Evolutionary conservation across 2,329 filamentous ascomycete species (phyloP).

Genomic region (Talaromyces sp.): DNA sequence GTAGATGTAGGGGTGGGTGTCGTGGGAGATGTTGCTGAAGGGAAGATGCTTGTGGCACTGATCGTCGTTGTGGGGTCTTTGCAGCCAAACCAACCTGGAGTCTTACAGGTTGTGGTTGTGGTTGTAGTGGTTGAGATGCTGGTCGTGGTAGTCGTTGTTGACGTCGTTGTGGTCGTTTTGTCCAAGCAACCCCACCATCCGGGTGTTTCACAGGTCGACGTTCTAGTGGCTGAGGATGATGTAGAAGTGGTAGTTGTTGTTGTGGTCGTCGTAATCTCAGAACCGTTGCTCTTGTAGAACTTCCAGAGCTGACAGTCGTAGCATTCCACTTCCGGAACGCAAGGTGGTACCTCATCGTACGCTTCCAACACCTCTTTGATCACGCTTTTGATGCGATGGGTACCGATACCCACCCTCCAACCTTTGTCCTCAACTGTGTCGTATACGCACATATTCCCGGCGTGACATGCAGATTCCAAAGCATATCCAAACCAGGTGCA

Average conservation of each 20-base stretch:
- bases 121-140: conserved; percentile 32
- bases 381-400: conserved; percentile 83
- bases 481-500: conserved; percentile 93
- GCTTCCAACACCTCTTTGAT: conserved; percentile 82
- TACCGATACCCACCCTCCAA: conserved; percentile 87
- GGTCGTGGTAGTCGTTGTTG: conserved; percentile 33
- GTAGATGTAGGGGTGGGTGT: conserved; percentile 28
- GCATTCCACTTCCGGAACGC: conserved; percentile 72
- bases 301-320: conserved; percentile 92
- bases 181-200: conserved; percentile 77
- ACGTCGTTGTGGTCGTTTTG: conserved; percentile 34
- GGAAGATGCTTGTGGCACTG: conserved; percentile 26
- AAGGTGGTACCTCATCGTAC: conserved; percentile 77
- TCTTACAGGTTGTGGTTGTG: conserved; percentile 39
- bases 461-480: conserved; percentile 88
- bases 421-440: conserved; percentile 89
- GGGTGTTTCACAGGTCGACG: conserved; percentile 83
- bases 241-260: conserved; percentile 57
- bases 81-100: conserved; percentile 46
- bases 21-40: conserved; percentile 27
- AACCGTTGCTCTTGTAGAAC: conserved; percentile 89
- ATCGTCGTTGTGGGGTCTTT: conserved; percentile 34
- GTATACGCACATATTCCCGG: conserved; percentile 82
- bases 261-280: conserved; percentile 69
- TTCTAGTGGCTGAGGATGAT: conserved; percentile 65